Percentiles rank a stretch among this genome's conserved stretches.
These are phyloP conservation scores for Podospora pseudoanserina DNA, from an alignment of 495 filamentous ascomycete genomes.

Conservation along the genomic window DNA sequence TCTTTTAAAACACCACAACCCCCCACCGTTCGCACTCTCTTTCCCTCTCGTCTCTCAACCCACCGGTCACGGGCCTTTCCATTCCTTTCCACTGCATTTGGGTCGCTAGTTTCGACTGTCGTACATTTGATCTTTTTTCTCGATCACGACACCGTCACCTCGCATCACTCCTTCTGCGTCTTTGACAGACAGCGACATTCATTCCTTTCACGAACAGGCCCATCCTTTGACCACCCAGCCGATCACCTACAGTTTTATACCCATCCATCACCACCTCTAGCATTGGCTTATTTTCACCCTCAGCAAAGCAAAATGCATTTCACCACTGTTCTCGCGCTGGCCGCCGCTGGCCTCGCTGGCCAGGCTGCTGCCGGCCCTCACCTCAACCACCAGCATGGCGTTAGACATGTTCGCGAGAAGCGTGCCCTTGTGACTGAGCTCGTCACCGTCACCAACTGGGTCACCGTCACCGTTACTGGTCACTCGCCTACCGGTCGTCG, in stretches of 20 bases:
- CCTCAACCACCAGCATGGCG: constrained; percentile 23
- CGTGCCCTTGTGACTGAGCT: constrained; percentile 30
- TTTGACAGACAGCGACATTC: constrained; percentile 38
- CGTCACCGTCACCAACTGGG: constrained; percentile 34
- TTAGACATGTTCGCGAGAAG: constrained; percentile 31
- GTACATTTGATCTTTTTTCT: constrained; percentile 24
- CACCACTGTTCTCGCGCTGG: constrained; percentile 29
- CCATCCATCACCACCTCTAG: not conserved
- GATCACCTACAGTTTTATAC: constrained; percentile 9
- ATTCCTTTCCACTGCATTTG: constrained; percentile 28
- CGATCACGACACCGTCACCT: constrained; percentile 18
- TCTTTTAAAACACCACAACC: constrained; percentile 2
- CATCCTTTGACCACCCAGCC: not conserved
- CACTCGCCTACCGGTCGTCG: constrained; percentile 15
- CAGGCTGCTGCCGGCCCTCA: constrained; percentile 25
- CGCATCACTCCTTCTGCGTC: constrained; percentile 39
- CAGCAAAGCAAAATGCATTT: constrained; percentile 25
- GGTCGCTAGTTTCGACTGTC: constrained; percentile 44
- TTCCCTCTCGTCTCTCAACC: constrained; percentile 16
- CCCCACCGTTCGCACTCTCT: constrained; percentile 3
- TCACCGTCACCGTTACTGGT: constrained; percentile 30
- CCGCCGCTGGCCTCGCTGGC: constrained; percentile 28
- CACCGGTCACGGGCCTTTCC: constrained; percentile 23
- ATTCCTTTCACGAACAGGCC: constrained; percentile 28
- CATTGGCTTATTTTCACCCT: not conserved